These are phyloP conservation scores for Aquilaria yunnanensis DNA, from an alignment of 345 rosid species.

Conservation along the genomic window DNA sequence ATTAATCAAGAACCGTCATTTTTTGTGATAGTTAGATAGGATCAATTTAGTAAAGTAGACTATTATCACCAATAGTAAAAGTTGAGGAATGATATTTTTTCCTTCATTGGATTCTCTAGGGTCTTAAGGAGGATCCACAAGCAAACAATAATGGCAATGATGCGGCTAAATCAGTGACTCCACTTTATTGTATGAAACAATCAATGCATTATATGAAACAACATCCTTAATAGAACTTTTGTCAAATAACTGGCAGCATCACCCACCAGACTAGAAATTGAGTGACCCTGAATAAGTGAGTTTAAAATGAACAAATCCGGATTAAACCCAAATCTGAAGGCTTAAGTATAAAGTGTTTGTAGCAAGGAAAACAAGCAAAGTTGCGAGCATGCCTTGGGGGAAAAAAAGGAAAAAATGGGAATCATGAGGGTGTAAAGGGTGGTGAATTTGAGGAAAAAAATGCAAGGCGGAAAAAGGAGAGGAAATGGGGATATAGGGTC, in stretches of 20 bases:
- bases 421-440: conserved; percentile 45
- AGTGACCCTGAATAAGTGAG: conserved; percentile 39
- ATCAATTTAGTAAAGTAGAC: too few species aligned
- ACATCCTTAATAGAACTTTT: conserved; percentile 47
- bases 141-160: too few species aligned
- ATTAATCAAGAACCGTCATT: too few species aligned
- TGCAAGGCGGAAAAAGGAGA: conserved; percentile 41
- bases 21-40: too few species aligned
- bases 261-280: conserved; percentile 1
- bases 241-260: conserved; percentile 43
- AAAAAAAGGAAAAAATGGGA: conserved; percentile 56
- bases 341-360: conserved; percentile 41
- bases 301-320: conserved; percentile 47
- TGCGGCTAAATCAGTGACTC: neutral
- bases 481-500: conserved; percentile 42
- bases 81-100: too few species aligned
- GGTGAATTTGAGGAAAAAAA: conserved; percentile 48
- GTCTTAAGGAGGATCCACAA: too few species aligned
- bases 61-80: too few species aligned
- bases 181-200: conserved; percentile 45
- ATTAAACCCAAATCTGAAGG: conserved; percentile 39
- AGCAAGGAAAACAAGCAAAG: conserved; percentile 19
- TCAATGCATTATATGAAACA: conserved; percentile 51
- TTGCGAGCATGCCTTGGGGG: conserved; percentile 52
- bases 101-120: too few species aligned